phyloP scores from a whole-genome alignment of 2,329 filamentous ascomycete genomes.

The Sphaerulina vaccinii region DNA sequence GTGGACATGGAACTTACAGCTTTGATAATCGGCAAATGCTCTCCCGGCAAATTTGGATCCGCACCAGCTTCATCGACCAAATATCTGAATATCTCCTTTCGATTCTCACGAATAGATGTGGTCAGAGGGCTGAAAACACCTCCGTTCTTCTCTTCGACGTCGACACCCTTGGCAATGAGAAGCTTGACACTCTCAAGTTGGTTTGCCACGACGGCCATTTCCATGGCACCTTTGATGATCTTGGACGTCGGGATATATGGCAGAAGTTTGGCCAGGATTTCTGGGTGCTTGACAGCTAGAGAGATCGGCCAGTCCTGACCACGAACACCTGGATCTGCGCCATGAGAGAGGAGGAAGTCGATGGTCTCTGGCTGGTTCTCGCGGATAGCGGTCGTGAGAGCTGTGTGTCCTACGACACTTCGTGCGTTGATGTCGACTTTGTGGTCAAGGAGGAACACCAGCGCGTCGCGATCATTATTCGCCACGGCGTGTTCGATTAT shows the following conservation, averaged over 20 bases:
- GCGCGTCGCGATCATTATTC: slow-evolving; percentile 60
- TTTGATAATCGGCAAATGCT: slow-evolving; percentile 70
- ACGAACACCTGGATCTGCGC: slow-evolving; percentile 61
- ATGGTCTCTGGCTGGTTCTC: slow-evolving; percentile 61
- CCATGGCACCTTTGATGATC: slow-evolving; percentile 65
- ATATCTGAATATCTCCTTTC: slow-evolving; percentile 60
- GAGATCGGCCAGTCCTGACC: slow-evolving; percentile 70
- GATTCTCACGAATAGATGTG: slow-evolving; percentile 63
- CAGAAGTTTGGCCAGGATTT: slow-evolving; percentile 60
- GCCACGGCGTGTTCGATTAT: slow-evolving; percentile 65
- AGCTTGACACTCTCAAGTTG: slow-evolving; percentile 67
- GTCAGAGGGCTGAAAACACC: slow-evolving; percentile 71
- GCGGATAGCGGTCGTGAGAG: slow-evolving; percentile 65
- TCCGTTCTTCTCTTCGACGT: slow-evolving; percentile 69
- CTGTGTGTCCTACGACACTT: slow-evolving; percentile 57
- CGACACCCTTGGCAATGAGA: slow-evolving; percentile 63
- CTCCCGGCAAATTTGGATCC: slow-evolving; percentile 65
- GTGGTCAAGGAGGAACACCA: slow-evolving; percentile 61
- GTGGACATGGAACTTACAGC: slow-evolving; percentile 40
- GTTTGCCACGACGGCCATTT: slow-evolving; percentile 66
- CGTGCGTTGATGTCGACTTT: slow-evolving; percentile 62
- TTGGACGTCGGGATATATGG: slow-evolving; percentile 58
- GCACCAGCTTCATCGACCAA: slow-evolving; percentile 59
- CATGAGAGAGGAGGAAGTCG: slow-evolving; percentile 57
- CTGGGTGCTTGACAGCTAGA: slow-evolving; percentile 64